Evolutionary conservation across 2,329 filamentous ascomycete genomes (phyloP).

Genomic region (Lachnellula occidentalis): DNA sequence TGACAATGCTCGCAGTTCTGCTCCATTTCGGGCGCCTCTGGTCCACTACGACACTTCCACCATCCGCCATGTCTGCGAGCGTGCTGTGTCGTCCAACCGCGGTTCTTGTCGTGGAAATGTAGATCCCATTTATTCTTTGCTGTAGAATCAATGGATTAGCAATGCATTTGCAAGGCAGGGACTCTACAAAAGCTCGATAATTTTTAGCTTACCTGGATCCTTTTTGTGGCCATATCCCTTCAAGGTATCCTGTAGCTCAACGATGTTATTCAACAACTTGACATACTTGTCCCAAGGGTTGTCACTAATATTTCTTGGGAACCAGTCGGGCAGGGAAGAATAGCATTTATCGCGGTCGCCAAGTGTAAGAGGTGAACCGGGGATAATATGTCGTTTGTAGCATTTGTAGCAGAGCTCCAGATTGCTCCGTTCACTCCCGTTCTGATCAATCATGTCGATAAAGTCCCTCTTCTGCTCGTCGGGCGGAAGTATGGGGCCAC

Average conservation of each 20-base stretch:
- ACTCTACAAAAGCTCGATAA: not conserved
- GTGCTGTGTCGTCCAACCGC: slow-evolving; percentile 19
- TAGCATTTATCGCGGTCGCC: slow-evolving; percentile 24
- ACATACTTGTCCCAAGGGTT: slow-evolving; percentile 19
- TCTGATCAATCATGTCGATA: slow-evolving; percentile 6
- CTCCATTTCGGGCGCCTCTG: slow-evolving; percentile 16
- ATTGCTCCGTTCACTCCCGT: not conserved
- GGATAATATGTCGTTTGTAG: slow-evolving; percentile 22
- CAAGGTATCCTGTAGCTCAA: slow-evolving; percentile 12
- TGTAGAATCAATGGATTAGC: not conserved
- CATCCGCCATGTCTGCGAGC: slow-evolving; percentile 19
- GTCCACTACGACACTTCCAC: slow-evolving; percentile 25
- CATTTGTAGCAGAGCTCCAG: slow-evolving; percentile 24
- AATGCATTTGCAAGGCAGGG: not conserved
- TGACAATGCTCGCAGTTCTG: slow-evolving; percentile 15
- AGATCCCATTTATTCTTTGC: slow-evolving; percentile 15
- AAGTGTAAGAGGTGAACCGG: slow-evolving; percentile 20
- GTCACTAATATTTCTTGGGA: slow-evolving; percentile 14
- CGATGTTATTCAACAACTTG: slow-evolving; percentile 15
- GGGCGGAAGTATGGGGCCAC: not conserved
- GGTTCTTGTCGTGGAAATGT: slow-evolving; percentile 21
- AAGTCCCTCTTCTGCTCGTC: slow-evolving; percentile 3
- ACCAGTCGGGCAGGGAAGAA: slow-evolving; percentile 26
- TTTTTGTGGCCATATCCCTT: slow-evolving; percentile 7
- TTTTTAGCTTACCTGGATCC: not conserved